These are phyloP conservation scores for Polygonum maritimum DNA, from an alignment of 148 eudicot genomes.

Conservation along the genomic window DNA sequence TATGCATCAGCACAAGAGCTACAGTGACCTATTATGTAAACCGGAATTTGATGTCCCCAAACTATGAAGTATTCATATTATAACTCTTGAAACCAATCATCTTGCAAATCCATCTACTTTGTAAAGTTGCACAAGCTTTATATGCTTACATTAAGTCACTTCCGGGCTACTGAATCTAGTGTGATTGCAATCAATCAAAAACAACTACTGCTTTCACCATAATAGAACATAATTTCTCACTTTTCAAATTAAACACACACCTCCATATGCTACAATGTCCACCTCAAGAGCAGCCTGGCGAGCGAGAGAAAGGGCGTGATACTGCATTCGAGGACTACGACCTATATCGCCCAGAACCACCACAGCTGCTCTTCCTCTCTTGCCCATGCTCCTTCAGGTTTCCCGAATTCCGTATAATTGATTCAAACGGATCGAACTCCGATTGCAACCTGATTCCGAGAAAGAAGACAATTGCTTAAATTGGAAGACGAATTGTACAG, in stretches of 20 bases:
- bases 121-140: background rate
- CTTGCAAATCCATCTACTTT: background rate
- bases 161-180: background rate
- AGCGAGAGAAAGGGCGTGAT: slow-evolving; percentile 91
- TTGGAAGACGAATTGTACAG: background rate
- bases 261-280: slow-evolving; percentile 96
- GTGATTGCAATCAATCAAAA: background rate
- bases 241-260: slow-evolving; percentile 23
- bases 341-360: slow-evolving; percentile 91
- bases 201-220: background rate
- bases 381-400: slow-evolving; percentile 24
- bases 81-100: background rate
- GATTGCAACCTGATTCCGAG: background rate
- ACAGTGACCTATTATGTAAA: background rate
- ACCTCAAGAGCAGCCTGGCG: slow-evolving; percentile 80
- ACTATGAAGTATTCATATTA: background rate
- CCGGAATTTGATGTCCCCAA: background rate
- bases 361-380: slow-evolving; percentile 73
- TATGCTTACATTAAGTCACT: background rate
- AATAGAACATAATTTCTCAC: background rate
- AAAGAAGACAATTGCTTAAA: background rate
- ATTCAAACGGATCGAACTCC: background rate
- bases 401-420: background rate
- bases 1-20: background rate
- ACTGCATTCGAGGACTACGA: slow-evolving; percentile 99